Percentiles rank a stretch among this genome's conserved stretches.
phyloP scores from a whole-genome alignment of 2,329 filamentous ascomycete species.

The Claviceps capensis region DNA sequence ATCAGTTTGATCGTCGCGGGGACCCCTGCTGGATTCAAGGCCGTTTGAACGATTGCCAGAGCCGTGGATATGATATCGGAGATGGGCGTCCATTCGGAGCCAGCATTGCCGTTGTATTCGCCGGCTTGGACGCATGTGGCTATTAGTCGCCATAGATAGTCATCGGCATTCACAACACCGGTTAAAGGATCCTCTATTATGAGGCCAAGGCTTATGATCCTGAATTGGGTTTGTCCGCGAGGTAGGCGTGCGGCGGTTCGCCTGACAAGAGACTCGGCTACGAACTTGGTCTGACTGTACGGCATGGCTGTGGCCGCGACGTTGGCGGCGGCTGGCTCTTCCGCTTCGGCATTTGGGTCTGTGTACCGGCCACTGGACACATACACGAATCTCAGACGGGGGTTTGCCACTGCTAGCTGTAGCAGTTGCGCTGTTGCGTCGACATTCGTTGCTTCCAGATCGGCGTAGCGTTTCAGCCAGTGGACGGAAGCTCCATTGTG shows the following conservation, averaged over 20 bases:
- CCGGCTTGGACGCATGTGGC: constrained; percentile 8
- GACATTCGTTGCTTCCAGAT: constrained; percentile 6
- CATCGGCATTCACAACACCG: constrained; percentile 10
- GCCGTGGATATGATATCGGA: constrained; percentile 8
- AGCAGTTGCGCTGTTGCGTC: constrained; percentile 5
- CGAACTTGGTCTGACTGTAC: constrained; percentile 13
- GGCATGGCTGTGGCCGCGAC: constrained; percentile 1
- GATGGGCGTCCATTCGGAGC: constrained; percentile 1
- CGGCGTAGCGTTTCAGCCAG: constrained; percentile 4
- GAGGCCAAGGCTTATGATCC: constrained; percentile 5
- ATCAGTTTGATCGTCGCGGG: not conserved
- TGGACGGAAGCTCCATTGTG: constrained; percentile 8
- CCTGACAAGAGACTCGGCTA: constrained; percentile 10
- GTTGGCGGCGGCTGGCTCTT: not conserved
- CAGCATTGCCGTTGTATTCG: constrained; percentile 6
- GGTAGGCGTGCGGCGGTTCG: constrained; percentile 7
- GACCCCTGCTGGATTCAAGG: not conserved
- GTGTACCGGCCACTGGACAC: not conserved
- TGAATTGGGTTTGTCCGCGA: not conserved
- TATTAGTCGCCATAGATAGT: constrained; percentile 11
- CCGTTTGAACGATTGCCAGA: constrained; percentile 3
- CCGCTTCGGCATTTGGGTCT: not conserved
- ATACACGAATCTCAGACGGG: constrained; percentile 2
- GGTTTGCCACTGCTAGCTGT: not conserved
- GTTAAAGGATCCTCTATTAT: constrained; percentile 10